These are phyloP conservation scores for Alopecurus myosuroides DNA, from an alignment of 176 grass and related monocot species.

Conservation along the genomic window DNA sequence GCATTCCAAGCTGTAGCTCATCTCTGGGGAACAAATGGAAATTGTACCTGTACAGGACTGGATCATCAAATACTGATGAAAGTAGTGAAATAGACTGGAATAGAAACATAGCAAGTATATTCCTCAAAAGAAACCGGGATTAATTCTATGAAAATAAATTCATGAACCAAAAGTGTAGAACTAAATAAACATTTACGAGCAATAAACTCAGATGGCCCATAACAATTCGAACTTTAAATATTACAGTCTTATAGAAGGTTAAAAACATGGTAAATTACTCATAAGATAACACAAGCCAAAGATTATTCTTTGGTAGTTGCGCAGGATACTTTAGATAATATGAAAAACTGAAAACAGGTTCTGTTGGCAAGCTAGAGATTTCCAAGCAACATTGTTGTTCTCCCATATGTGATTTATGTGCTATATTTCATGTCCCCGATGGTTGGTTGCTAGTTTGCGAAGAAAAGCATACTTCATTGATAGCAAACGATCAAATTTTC, in stretches of 20 bases:
- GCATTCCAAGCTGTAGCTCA: constrained; percentile 64
- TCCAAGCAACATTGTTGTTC: background rate
- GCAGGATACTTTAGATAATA: background rate
- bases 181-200: background rate
- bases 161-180: background rate
- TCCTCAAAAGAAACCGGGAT: background rate
- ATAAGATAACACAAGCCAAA: background rate
- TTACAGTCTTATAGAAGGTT: background rate
- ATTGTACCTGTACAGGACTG: constrained; percentile 61
- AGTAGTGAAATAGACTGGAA: background rate
- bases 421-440: background rate
- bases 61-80: constrained; percentile 11
- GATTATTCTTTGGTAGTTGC: background rate
- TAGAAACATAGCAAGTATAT: background rate
- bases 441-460: background rate
- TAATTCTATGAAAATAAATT: background rate
- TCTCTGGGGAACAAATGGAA: constrained; percentile 97
- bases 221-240: background rate
- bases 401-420: background rate
- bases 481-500: background rate
- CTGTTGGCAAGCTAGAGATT: background rate
- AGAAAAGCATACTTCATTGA: background rate
- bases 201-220: background rate
- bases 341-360: constrained; percentile 14
- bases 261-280: constrained; percentile 1